A percentile compares a stretch with the other conserved stretches of the same genome.
Evolutionary conservation across 2,329 filamentous ascomycete species (phyloP).

Genomic region (Harringtonia aguacate): DNA sequence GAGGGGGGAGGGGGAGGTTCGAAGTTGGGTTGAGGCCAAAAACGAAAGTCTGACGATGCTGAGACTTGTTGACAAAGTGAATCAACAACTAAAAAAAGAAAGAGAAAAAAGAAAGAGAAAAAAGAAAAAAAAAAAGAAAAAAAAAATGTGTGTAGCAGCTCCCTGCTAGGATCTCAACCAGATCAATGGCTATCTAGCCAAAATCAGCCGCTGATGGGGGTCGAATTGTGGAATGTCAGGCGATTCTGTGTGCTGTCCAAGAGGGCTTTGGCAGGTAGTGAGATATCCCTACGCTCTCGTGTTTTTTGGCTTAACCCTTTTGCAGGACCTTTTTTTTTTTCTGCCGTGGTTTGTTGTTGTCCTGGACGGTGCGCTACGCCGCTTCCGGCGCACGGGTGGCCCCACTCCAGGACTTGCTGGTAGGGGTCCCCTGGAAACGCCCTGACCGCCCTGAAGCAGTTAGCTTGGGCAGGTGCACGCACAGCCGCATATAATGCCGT

Average conservation of each 20-base stretch:
- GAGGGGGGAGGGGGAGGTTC: neutral
- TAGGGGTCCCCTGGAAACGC: neutral
- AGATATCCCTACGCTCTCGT: neutral
- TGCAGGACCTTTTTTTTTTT: slow-evolving; percentile 4
- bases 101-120: neutral
- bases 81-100: neutral
- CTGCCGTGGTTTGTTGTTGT: slow-evolving; percentile 5
- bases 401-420: neutral
- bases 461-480: too few species aligned
- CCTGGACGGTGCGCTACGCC: neutral
- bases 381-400: neutral
- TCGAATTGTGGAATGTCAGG: neutral
- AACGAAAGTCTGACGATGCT: neutral
- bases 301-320: neutral
- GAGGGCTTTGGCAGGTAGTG: neutral
- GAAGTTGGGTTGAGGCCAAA: neutral
- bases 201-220: neutral
- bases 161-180: neutral
- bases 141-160: neutral
- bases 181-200: neutral
- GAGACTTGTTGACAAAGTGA: neutral
- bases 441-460: neutral
- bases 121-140: neutral
- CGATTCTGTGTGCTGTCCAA: neutral
- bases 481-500: too few species aligned